These are phyloP conservation scores for Geotrichum restrictum DNA, from an alignment of 1,139 yeast genomes.

Conservation along the genomic window DNA sequence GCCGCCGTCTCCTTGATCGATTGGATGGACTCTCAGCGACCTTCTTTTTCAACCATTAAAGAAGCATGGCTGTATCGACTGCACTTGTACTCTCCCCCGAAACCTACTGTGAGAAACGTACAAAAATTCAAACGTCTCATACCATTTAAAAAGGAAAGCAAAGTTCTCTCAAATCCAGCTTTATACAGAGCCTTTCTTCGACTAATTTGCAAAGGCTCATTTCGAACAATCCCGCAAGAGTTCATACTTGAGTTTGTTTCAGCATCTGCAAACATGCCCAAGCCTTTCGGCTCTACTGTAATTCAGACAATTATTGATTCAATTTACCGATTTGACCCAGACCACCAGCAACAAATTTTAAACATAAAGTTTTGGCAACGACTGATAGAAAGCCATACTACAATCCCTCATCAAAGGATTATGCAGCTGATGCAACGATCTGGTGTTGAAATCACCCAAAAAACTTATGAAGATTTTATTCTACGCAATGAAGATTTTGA, in stretches of 20 bases:
- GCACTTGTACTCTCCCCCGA: background rate
- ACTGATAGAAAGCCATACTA: background rate
- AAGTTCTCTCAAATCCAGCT: background rate
- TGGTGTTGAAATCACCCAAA: background rate
- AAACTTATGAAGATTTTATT: conserved; percentile 10
- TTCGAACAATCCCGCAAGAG: background rate
- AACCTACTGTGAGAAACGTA: background rate
- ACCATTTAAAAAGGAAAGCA: background rate
- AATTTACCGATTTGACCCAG: background rate
- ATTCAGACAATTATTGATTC: conserved; percentile 5
- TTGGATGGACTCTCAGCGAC: conserved; percentile 1
- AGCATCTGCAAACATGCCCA: conserved; percentile 3
- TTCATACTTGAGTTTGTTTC: background rate
- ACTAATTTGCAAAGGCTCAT: background rate
- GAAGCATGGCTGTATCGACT: conserved; percentile 6
- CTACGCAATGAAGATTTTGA: conserved; percentile 8
- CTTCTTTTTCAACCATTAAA: background rate
- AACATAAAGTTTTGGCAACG: background rate
- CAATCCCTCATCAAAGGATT: conserved; percentile 1
- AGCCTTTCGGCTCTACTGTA: background rate
- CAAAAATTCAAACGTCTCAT: background rate
- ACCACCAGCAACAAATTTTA: background rate
- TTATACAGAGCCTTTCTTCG: conserved; percentile 8
- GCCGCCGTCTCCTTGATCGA: background rate
- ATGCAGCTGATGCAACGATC: background rate